These are phyloP conservation scores for Amanita polypyramis DNA, from an alignment of 768 basidiomycete genomes.

Conservation along the genomic window DNA sequence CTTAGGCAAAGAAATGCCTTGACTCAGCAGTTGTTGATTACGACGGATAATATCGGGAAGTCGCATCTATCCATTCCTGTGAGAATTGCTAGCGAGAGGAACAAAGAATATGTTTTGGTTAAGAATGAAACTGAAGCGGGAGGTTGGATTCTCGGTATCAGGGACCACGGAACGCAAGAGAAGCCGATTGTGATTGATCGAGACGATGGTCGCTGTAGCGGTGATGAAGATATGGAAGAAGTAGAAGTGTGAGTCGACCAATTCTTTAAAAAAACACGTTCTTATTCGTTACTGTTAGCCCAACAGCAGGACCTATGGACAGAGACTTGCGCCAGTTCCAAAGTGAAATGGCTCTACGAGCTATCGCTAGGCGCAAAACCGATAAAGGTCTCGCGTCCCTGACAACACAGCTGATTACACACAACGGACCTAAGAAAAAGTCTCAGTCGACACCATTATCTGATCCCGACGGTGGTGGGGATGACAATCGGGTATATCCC, in stretches of 20 bases:
- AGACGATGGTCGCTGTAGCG: conserved; percentile 32
- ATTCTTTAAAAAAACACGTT: not conserved
- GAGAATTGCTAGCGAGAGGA: conserved; percentile 90
- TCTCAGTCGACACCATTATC: conserved; percentile 38
- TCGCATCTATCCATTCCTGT: conserved; percentile 86
- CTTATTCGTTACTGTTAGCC: conserved; percentile 16
- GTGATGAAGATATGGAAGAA: conserved; percentile 71
- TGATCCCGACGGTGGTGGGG: conserved; percentile 41
- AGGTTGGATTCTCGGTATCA: conserved; percentile 91
- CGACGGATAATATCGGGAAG: conserved; percentile 88
- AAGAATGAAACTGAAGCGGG: conserved; percentile 83
- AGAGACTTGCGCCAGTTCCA: conserved; percentile 56
- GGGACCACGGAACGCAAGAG: conserved; percentile 63
- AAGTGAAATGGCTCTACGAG: conserved; percentile 48
- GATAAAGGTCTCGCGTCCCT: conserved; percentile 24
- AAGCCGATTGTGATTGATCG: conserved; percentile 85
- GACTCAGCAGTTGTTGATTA: conserved; percentile 86
- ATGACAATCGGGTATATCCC: conserved; percentile 7
- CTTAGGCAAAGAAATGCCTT: conserved; percentile 81
- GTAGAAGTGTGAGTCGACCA: conserved; percentile 49
- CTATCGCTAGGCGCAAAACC: conserved; percentile 40
- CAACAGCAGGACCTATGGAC: conserved; percentile 30
- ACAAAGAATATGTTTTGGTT: conserved; percentile 88
- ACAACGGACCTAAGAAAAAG: conserved; percentile 18
- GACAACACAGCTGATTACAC: conserved; percentile 13